A percentile compares a stretch with the other conserved stretches of the same genome.
Conservation (phyloP, 2,329 filamentous ascomycete species). For the Phoma sp. region DNA sequence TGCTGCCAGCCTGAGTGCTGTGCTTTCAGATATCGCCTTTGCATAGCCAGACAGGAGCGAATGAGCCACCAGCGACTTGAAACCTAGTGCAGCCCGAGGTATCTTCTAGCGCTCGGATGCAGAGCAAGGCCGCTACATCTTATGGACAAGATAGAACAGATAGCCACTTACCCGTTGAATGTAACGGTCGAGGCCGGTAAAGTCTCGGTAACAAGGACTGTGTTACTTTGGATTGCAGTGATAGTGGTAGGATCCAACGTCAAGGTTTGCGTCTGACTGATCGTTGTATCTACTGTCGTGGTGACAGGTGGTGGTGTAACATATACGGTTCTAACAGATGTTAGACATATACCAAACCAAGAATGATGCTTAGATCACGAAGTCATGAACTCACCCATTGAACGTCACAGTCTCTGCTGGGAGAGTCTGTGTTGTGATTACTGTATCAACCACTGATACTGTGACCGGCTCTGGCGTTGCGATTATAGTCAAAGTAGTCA, state of each 20-base stretch:
- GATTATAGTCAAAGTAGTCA: not conserved
- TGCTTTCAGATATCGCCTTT: too few species aligned
- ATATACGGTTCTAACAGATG: not conserved
- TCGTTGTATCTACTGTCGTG: not conserved
- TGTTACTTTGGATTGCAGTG: not conserved
- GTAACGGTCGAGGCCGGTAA: conserved; percentile 3
- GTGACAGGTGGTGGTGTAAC: conserved; percentile 1
- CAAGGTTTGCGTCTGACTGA: not conserved
- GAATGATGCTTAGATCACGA: too few species aligned
- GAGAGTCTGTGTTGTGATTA: not conserved
- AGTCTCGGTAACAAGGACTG: not conserved
- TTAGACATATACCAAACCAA: not conserved
- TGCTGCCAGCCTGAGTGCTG: too few species aligned
- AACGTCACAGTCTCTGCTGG: conserved; percentile 1
- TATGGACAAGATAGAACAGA: not conserved
- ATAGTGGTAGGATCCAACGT: not conserved
- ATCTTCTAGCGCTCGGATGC: too few species aligned
- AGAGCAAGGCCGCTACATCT: too few species aligned
- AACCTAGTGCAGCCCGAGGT: too few species aligned
- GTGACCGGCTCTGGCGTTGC: not conserved
- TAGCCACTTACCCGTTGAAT: conserved; percentile 2
- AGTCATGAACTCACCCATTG: not conserved
- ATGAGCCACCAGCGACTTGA: too few species aligned
- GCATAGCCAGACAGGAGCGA: too few species aligned
- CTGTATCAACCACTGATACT: not conserved